These are phyloP conservation scores for Trichomonascus vanleenenianus DNA, from an alignment of 805 yeast genomes.

Conservation along the genomic window DNA sequence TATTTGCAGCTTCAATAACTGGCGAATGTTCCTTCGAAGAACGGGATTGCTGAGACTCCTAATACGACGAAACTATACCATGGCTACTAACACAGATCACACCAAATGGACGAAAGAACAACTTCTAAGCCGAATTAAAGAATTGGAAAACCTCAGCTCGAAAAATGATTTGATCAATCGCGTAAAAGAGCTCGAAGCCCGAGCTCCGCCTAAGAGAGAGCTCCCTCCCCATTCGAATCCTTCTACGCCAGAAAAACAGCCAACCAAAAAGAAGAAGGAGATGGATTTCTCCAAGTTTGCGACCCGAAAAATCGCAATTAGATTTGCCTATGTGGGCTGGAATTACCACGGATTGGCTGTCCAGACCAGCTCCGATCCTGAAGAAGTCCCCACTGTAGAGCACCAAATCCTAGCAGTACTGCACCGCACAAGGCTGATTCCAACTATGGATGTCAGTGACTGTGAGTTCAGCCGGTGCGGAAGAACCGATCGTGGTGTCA, in stretches of 20 bases:
- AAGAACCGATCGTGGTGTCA: conserved; percentile 91
- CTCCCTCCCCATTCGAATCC: not conserved
- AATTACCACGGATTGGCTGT: conserved; percentile 83
- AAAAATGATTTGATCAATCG: not conserved
- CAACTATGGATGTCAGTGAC: conserved; percentile 46
- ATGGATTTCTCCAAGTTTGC: conserved; percentile 61
- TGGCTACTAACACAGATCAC: conserved; percentile 32
- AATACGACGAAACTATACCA: not conserved
- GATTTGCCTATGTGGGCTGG: conserved; percentile 89
- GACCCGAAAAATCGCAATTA: conserved; percentile 66
- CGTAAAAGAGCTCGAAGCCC: not conserved
- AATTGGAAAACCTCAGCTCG: conserved; percentile 39
- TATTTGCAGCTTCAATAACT: not conserved
- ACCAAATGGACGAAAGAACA: conserved; percentile 58
- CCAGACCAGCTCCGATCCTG: conserved; percentile 44
- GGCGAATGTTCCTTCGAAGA: not conserved
- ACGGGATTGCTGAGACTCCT: not conserved
- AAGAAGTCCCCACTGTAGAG: conserved; percentile 84
- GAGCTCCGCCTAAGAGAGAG: not conserved
- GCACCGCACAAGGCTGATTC: conserved; percentile 54
- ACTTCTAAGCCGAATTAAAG: conserved; percentile 47
- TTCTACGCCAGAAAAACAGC: not conserved
- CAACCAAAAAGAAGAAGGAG: conserved; percentile 30
- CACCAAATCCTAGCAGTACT: conserved; percentile 65
- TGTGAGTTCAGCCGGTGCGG: conserved; percentile 87